phyloP scores from a whole-genome alignment of 2,329 filamentous ascomycete genomes.

The Neofusicoccum parvum region DNA sequence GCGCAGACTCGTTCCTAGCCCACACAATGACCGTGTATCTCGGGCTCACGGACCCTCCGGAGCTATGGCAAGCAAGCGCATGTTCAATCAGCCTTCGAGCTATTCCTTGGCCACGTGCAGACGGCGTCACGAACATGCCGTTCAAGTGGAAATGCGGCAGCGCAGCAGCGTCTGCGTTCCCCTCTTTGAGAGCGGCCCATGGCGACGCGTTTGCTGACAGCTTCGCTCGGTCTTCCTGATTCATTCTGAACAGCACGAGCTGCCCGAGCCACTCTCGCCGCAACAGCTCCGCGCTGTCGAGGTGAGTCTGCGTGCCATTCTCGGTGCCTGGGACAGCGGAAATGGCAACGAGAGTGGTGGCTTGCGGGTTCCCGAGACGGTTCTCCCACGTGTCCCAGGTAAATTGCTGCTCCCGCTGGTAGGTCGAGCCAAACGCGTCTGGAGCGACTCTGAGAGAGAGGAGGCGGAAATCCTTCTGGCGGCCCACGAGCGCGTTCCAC shows the following conservation, averaged over 20 bases:
- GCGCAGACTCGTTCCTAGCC: constrained; percentile 30
- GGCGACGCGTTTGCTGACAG: constrained; percentile 6
- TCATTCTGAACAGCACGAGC: constrained; percentile 22
- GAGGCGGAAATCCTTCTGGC: constrained; percentile 26
- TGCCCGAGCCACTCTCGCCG: constrained; percentile 25
- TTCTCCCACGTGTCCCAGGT: constrained; percentile 25
- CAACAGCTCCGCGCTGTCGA: neutral
- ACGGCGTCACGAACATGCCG: constrained; percentile 33
- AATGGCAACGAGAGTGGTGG: constrained; percentile 24
- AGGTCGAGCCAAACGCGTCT: constrained; percentile 26
- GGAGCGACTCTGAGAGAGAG: constrained; percentile 25
- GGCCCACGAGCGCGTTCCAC: constrained; percentile 22
- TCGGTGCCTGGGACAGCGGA: neutral
- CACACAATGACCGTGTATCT: constrained; percentile 29
- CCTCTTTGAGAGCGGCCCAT: neutral
- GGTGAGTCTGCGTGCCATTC: neutral
- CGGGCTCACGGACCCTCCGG: neutral
- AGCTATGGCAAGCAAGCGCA: constrained; percentile 27
- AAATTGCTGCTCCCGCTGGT: constrained; percentile 30
- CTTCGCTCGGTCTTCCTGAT: neutral
- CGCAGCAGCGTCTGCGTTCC: neutral
- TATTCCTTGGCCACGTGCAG: constrained; percentile 30
- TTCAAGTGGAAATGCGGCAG: constrained; percentile 29
- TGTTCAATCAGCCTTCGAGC: constrained; percentile 31
- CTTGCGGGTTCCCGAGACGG: constrained; percentile 25